phyloP scores from a whole-genome alignment of 257 asterid species.

The Leptodermis oblonga region DNA sequence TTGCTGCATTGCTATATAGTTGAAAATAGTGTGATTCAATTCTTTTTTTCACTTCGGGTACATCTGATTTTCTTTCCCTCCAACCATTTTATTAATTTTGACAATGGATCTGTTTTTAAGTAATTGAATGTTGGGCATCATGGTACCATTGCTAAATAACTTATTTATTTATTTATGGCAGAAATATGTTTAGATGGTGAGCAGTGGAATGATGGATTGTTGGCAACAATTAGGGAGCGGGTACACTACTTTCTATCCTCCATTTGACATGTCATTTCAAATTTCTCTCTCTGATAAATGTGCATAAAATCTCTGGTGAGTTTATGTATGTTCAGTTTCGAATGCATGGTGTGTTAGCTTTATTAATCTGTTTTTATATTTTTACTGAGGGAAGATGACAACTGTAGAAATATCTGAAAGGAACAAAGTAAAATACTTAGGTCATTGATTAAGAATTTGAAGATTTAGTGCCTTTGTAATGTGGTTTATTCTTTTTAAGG shows the following conservation, averaged over 20 bases:
- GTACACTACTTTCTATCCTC: constrained; percentile 33
- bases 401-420: not conserved
- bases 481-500: not conserved
- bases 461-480: not conserved
- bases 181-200: constrained; percentile 86
- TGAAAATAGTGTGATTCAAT: not conserved
- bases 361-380: not conserved
- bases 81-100: not conserved
- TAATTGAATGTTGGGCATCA: no score
- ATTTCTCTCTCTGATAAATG: not conserved
- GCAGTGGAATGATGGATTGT: constrained; percentile 97
- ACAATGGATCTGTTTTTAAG: not conserved
- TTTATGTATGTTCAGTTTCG: not conserved
- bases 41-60: not conserved
- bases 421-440: no score
- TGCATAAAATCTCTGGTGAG: not conserved
- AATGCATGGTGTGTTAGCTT: not conserved
- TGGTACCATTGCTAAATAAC: not conserved
- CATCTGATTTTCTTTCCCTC: not conserved
- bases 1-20: not conserved
- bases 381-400: not conserved
- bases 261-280: not conserved
- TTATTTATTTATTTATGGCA: constrained; percentile 31
- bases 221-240: constrained; percentile 94
- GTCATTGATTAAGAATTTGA: not conserved